phyloP scores from a whole-genome alignment of 2,329 filamentous ascomycete species.

The Fusarium staphyleae region DNA sequence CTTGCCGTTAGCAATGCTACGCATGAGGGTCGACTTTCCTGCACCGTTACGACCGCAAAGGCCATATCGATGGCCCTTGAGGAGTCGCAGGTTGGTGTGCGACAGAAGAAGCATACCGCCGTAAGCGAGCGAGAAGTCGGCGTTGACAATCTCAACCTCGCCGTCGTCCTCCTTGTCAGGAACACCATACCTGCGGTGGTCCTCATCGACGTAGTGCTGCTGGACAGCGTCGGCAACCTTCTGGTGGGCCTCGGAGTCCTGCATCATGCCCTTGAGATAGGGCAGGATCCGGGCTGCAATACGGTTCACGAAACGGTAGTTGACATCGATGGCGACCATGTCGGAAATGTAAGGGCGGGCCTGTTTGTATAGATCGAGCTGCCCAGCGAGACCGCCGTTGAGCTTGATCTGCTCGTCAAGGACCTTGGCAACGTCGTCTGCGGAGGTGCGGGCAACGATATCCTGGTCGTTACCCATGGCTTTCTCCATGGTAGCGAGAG shows the following conservation, averaged over 20 bases:
- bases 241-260: slow-evolving; percentile 64
- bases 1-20: slow-evolving; percentile 93
- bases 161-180: slow-evolving; percentile 89
- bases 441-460: slow-evolving; percentile 70
- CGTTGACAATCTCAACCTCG: slow-evolving; percentile 96
- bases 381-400: slow-evolving; percentile 66
- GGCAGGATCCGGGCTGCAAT: slow-evolving; percentile 73
- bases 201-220: slow-evolving; percentile 80
- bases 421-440: slow-evolving; percentile 76
- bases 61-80: slow-evolving; percentile 97
- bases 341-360: slow-evolving; percentile 78
- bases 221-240: slow-evolving; percentile 77
- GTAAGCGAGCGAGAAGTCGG: slow-evolving; percentile 95
- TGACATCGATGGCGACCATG: slow-evolving; percentile 88
- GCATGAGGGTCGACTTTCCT: slow-evolving; percentile 99
- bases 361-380: slow-evolving; percentile 69
- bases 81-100: slow-evolving; percentile 90
- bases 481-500: slow-evolving; percentile 86
- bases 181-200: slow-evolving; percentile 84
- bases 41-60: slow-evolving; percentile 97
- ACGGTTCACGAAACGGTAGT: slow-evolving; percentile 78
- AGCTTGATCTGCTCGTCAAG: slow-evolving; percentile 80
- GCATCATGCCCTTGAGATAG: slow-evolving; percentile 77
- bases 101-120: slow-evolving; percentile 96
- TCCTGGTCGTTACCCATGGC: slow-evolving; percentile 81